A percentile compares a stretch with the other conserved stretches of the same genome.
phyloP scores from a whole-genome alignment of 2,329 filamentous ascomycete genomes.

The Pezicula neosporulosa region DNA sequence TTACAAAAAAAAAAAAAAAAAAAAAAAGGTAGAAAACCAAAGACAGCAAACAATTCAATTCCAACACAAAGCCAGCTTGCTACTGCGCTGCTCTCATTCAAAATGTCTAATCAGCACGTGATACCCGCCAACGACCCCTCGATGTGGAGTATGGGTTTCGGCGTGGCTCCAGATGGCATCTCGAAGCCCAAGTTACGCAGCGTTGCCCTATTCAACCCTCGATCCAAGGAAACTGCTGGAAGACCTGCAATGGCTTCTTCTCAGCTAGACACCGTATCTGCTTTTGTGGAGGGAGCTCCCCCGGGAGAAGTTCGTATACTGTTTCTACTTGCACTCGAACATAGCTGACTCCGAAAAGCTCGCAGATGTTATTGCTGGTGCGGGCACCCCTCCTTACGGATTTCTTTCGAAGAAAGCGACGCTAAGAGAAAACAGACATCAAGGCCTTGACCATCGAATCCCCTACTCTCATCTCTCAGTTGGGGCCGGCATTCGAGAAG shows the following conservation, averaged over 20 bases:
- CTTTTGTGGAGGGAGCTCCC: constrained; percentile 90
- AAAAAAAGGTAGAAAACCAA: neutral
- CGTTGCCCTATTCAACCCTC: too few species aligned
- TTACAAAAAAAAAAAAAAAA: neutral
- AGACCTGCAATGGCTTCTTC: constrained; percentile 26
- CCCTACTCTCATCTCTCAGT: constrained; percentile 63
- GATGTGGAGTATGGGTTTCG: too few species aligned
- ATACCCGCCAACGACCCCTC: neutral
- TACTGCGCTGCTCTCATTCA: too few species aligned
- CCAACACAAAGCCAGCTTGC: neutral
- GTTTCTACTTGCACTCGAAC: neutral
- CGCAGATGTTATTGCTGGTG: constrained; percentile 84
- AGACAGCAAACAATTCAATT: neutral
- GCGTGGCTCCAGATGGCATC: too few species aligned
- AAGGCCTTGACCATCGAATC: constrained; percentile 75
- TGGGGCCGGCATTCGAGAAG: constrained; percentile 81
- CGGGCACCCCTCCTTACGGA: constrained; percentile 12
- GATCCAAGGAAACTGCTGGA: neutral
- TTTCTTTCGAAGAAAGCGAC: constrained; percentile 7
- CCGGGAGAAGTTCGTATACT: constrained; percentile 79
- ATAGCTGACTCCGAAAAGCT: constrained; percentile 53
- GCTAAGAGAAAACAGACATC: constrained; percentile 61
- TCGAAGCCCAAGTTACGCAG: too few species aligned
- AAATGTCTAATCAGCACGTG: neutral
- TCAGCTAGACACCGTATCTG: constrained; percentile 61